Evolutionary conservation across 768 basidiomycete genomes (phyloP), one percentile per base, ranked within the genome.

Genomic region (Tylopilus plumbeoviolaceoides): DNA sequence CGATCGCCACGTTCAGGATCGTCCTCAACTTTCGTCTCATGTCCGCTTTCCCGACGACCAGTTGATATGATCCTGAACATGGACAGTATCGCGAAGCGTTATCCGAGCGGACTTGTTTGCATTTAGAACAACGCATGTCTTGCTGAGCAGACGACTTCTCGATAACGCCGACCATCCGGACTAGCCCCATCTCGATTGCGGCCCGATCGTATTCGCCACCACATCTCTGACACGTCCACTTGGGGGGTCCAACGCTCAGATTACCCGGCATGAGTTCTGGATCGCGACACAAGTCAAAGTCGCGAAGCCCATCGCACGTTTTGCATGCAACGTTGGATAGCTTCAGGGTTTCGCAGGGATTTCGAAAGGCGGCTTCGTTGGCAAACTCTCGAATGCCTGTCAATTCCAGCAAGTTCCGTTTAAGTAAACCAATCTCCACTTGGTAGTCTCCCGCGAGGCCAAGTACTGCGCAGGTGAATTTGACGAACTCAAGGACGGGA

Each of bases 251-350:
- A 7, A 77, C 71, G 33, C 78, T 70, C 54, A 72, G 57, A 61
- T 77, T 72, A 57, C 74, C 74, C 10, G 90, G 85, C 40, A 91
- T 75, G 38, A 97, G 77, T 53, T 92, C 89, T 11, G 84, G 78
- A 70, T 98, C 95, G 15, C 95, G 83, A 66, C 95, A 98, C 63
- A 99, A 89, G 69, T 99, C 97, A 62, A 99, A 90, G 67, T 95
- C 93, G 3, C 89, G 82, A 54, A 94, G 77, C 14, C 75, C 72
- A 67, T 93, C 94, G 71, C 91, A 98, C 62, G 85, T 81, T 39
- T 81, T 83, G 66, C 95, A 98, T 28, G 95, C 89, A 35, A 98
- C 87, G 66, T 90, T 90, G 41, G 84, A 75, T 25, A 98, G 69
- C 60, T 88, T 87, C 50, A 95, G 78, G 9, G 90, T 83, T 65